phyloP scores from a whole-genome alignment of 2,329 filamentous ascomycete species.

The Colletotrichum higginsianum region DNA sequence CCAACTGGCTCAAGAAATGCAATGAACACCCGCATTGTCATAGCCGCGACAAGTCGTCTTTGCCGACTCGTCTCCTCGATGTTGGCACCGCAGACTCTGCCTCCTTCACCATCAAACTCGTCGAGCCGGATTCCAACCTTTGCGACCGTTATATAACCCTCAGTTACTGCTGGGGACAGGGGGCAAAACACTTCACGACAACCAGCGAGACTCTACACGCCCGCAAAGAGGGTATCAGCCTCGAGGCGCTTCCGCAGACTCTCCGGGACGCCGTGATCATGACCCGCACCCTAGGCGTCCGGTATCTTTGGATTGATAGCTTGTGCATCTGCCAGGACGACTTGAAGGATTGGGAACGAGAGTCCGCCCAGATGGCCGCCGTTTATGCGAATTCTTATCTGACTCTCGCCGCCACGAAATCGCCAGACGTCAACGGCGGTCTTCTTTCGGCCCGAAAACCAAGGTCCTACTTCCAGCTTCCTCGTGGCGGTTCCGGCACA shows the following conservation, averaged over 20 bases:
- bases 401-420: conserved; percentile 45
- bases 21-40: conserved; percentile 25
- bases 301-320: conserved; percentile 51
- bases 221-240: conserved; percentile 6
- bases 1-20: conserved; percentile 28
- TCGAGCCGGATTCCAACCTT: conserved; percentile 13
- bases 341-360: conserved; percentile 45
- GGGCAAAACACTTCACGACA: conserved; percentile 16
- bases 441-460: conserved; percentile 36
- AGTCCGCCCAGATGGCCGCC: conserved; percentile 46
- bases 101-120: conserved; percentile 6
- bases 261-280: conserved; percentile 47
- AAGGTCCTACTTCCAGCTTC: conserved; percentile 18
- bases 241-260: conserved; percentile 42
- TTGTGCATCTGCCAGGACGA: conserved; percentile 51
- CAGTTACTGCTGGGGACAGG: conserved; percentile 35
- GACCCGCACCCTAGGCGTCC: conserved; percentile 44
- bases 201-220: conserved; percentile 27
- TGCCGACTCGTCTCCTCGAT: conserved; percentile 26
- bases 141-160: conserved; percentile 26
- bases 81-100: conserved; percentile 4
- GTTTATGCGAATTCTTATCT: conserved; percentile 48
- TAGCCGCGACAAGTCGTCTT: not conserved
- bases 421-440: conserved; percentile 44
- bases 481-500: not conserved